phyloP scores from a whole-genome alignment of 805 yeast genomes.

The Kodamaea sagamina region DNA sequence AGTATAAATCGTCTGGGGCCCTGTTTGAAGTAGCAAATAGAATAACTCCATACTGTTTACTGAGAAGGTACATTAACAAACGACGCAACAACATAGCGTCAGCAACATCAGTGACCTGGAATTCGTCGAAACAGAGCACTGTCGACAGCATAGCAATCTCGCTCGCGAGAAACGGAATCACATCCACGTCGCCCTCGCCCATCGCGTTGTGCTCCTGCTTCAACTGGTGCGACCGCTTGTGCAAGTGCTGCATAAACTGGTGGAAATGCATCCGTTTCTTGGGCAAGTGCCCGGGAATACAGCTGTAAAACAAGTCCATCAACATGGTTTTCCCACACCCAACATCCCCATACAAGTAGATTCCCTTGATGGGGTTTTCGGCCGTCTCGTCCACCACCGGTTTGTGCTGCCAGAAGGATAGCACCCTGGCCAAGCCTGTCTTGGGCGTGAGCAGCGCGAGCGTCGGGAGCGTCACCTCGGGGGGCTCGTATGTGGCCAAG shows the following conservation, averaged over 20 bases:
- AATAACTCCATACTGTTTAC: constrained; percentile 77
- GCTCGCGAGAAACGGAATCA: constrained; percentile 79
- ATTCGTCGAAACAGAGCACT: constrained; percentile 91
- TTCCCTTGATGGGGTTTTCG: constrained; percentile 63
- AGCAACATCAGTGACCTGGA: constrained; percentile 97
- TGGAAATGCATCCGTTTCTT: constrained; percentile 90
- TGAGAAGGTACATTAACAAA: constrained; percentile 62
- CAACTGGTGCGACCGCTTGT: constrained; percentile 80
- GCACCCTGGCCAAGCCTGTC: constrained; percentile 29
- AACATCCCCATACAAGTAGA: constrained; percentile 93
- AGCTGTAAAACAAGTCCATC: constrained; percentile 90
- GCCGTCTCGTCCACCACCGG: constrained; percentile 16
- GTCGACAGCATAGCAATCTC: constrained; percentile 78
- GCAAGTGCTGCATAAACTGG: constrained; percentile 93
- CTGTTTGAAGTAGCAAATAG: constrained; percentile 93
- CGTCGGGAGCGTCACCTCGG: constrained; percentile 54
- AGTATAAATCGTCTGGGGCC: constrained; percentile 89
- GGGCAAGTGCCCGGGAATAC: constrained; percentile 75
- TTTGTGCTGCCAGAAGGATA: constrained; percentile 10
- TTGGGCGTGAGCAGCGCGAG: constrained; percentile 53
- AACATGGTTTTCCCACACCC: constrained; percentile 99
- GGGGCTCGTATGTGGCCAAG: constrained; percentile 61
- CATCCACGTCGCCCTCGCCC: constrained; percentile 61
- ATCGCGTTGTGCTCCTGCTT: constrained; percentile 26
- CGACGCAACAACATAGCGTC: constrained; percentile 95